Base-by-base conservation (phyloP, 352 stramenopile genomes). In the Pythium phragmitis region DNA sequence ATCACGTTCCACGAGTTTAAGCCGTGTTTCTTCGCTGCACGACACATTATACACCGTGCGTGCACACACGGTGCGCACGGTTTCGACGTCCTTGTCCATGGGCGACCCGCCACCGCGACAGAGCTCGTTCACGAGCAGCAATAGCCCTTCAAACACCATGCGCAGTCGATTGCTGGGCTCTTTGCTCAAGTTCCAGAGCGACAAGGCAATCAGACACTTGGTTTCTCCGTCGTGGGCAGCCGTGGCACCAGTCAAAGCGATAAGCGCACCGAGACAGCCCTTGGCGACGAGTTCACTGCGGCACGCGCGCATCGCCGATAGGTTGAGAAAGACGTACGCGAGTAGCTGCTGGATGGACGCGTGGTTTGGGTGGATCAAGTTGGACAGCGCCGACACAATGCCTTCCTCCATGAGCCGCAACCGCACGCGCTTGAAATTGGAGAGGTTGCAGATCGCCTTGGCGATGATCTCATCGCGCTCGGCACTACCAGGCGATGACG, bases 351-450 rank as follows among this genome's bases (percentile, higher is more conserved):
- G 80, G 37, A 89, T 80, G 17, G 74, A 52, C 0, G 77, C 56
- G 4, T 77, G 61, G 50, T 67, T 68, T 6, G 77, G 59, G 23
- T 87, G 83, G 7, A 89, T 74, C 14, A 97, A 60, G 28, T 80
- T 75, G 0, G 75, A 57, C 13, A 97, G 74, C 1, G 87, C 83
- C 26, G 73, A 79, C 3, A 97, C 77, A 33, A 96, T 87, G 5
- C 89, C 91, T 81, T 97, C 89, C 60, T 97, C 89, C 64, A 97
- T 89, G 2, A 96, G 68, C 36, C 89, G 82, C 30, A 89, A 60
- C 0, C 90, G 85, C 26, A 96, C 75, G 3, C 76, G 72, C 64
- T 92, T 96, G 45, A 97, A 79, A 41, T 96, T 92, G 21, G 85
- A 92, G 0, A 97, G 58, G 65, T 97, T 97, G 48, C 89, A 96